Percentiles rank a stretch among this genome's conserved stretches.
These are phyloP conservation scores for Phytopythium chamaehyphon DNA, from an alignment of 352 stramenopile genomes.

Conservation along the genomic window DNA sequence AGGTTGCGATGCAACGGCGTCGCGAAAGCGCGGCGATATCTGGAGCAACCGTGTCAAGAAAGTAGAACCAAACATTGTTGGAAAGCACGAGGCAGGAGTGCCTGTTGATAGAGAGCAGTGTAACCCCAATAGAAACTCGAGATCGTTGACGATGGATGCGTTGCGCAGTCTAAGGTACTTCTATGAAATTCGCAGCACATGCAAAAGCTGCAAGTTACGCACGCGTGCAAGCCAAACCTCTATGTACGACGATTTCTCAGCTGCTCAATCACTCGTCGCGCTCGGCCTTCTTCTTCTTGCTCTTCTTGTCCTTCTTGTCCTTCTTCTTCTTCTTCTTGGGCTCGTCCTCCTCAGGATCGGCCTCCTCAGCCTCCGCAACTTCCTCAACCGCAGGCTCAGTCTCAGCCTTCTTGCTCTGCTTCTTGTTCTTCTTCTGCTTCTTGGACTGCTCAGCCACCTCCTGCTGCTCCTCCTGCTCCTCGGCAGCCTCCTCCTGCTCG, in stretches of 20 bases:
- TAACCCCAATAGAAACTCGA: background rate
- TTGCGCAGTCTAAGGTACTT: too few species aligned
- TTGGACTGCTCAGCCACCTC: background rate
- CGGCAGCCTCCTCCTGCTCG: conserved; percentile 7
- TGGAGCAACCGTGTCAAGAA: background rate
- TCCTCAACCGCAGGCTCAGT: conserved; percentile 16
- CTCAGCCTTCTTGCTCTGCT: conserved; percentile 43
- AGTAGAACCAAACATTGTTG: background rate
- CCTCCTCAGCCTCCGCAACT: background rate
- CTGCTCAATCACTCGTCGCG: conserved; percentile 13
- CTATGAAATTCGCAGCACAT: conserved; percentile 3
- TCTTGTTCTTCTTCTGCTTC: conserved; percentile 20
- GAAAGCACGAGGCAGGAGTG: conserved; percentile 1
- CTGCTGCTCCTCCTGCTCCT: conserved; percentile 4
- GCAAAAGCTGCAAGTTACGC: conserved; percentile 1
- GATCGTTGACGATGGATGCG: background rate
- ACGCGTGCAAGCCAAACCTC: background rate
- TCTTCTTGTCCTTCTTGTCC: conserved; percentile 34
- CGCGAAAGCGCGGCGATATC: background rate
- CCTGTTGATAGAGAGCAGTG: too few species aligned
- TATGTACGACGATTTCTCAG: background rate
- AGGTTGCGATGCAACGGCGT: conserved; percentile 45
- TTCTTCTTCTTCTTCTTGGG: conserved; percentile 21
- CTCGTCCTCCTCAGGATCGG: conserved; percentile 6
- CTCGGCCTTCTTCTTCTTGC: conserved; percentile 58